These are phyloP conservation scores for Coemansia brasiliensis DNA, from an alignment of 192 early-diverging fungal species.

Conservation along the genomic window DNA sequence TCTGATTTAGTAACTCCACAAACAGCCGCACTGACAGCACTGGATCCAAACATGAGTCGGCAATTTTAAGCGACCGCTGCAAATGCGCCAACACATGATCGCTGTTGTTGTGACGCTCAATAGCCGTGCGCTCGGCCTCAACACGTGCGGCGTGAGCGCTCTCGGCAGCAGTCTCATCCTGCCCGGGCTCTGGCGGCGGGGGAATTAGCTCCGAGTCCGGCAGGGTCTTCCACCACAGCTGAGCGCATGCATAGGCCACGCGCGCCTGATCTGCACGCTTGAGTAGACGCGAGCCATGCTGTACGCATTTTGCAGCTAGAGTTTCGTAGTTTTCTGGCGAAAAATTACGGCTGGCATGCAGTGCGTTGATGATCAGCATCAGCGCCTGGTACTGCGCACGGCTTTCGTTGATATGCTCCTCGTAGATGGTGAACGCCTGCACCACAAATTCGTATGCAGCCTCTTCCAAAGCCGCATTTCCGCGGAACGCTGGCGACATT, in stretches of 20 bases:
- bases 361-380: conserved; percentile 80
- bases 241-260: conserved; percentile 76
- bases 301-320: conserved; percentile 84
- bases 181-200: conserved; percentile 45
- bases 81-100: conserved; percentile 87
- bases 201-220: conserved; percentile 49
- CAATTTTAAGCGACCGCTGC: conserved; percentile 93
- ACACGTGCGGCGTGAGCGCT: conserved; percentile 39
- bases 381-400: conserved; percentile 89
- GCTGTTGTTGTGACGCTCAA: conserved; percentile 78
- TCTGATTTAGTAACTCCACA: conserved; percentile 96
- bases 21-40: conserved; percentile 88
- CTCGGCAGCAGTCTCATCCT: conserved; percentile 47
- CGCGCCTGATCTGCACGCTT: conserved; percentile 95
- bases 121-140: conserved; percentile 56
- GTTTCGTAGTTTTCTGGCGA: conserved; percentile 93
- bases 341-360: conserved; percentile 82
- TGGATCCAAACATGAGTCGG: conserved; percentile 90
- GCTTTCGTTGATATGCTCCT: conserved; percentile 93
- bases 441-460: conserved; percentile 98
- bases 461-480: conserved; percentile 84
- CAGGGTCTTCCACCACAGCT: conserved; percentile 88
- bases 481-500: conserved; percentile 46
- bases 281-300: conserved; percentile 87
- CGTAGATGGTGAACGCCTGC: conserved; percentile 95